These are phyloP conservation scores for Suaeda aralocaspica DNA, from an alignment of 148 eudicot species.

Conservation along the genomic window DNA sequence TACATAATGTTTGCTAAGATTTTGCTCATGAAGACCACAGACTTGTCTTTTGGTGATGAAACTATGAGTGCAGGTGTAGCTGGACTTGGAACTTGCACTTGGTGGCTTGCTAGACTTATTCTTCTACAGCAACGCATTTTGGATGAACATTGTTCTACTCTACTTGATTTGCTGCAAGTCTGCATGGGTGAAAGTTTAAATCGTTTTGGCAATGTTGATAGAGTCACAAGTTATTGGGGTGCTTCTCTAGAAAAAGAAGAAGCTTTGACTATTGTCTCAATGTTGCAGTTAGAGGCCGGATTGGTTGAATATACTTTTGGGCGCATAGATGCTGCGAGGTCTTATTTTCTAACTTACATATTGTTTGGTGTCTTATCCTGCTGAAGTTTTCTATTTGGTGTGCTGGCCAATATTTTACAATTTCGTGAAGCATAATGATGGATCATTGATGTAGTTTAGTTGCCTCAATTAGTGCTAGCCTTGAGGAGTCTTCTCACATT, in stretches of 20 bases:
- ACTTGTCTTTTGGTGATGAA: conserved; percentile 42
- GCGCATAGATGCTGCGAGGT: conserved; percentile 73
- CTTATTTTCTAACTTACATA: not conserved
- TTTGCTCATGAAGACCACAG: conserved; percentile 60
- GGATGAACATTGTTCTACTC: conserved; percentile 67
- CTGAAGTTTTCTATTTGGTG: not conserved
- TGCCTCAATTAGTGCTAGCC: not conserved
- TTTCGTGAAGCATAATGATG: not conserved
- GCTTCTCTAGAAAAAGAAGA: conserved; percentile 43
- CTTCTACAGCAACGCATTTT: conserved; percentile 72
- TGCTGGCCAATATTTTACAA: not conserved
- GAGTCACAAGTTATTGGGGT: conserved; percentile 65
- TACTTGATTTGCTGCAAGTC: conserved; percentile 75
- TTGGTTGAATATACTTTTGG: conserved; percentile 66
- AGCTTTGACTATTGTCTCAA: conserved; percentile 53
- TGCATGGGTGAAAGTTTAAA: conserved; percentile 47
- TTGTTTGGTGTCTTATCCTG: not conserved
- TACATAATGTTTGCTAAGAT: conserved; percentile 75
- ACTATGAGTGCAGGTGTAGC: conserved; percentile 21
- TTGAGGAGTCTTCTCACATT: not conserved
- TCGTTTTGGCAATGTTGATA: conserved; percentile 50
- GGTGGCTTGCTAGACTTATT: conserved; percentile 83
- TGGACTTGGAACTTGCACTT: conserved; percentile 58
- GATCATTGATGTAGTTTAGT: not conserved
- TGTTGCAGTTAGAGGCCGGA: conserved; percentile 74